These are phyloP conservation scores for Medicago lupulina DNA, from an alignment of 306 rosid species.

Conservation along the genomic window DNA sequence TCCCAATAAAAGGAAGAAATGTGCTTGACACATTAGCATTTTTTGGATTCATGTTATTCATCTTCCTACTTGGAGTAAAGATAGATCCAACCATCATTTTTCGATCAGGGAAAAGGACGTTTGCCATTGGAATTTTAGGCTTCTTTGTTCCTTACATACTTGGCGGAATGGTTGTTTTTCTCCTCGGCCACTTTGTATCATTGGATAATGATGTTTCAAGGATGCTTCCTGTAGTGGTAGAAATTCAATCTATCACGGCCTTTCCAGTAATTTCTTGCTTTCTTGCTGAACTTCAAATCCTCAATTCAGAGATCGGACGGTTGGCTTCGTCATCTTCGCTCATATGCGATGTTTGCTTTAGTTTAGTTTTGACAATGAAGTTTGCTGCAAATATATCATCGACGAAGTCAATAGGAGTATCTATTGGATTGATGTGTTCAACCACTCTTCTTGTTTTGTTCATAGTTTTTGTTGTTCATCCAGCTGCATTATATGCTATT, in stretches of 20 bases:
- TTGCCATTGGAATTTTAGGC: slow-evolving; percentile 49
- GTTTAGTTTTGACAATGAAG: slow-evolving; percentile 33
- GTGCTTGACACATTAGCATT: slow-evolving; percentile 59
- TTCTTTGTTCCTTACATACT: slow-evolving; percentile 55
- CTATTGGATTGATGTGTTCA: slow-evolving; percentile 44
- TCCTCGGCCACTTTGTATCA: slow-evolving; percentile 33
- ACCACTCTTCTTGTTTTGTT: slow-evolving; percentile 40
- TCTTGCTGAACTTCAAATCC: slow-evolving; percentile 60
- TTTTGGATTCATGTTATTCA: slow-evolving; percentile 61
- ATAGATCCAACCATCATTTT: slow-evolving; percentile 52
- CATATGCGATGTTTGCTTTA: slow-evolving; percentile 50
- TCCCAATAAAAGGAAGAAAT: slow-evolving; percentile 55
- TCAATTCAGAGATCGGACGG: slow-evolving; percentile 69
- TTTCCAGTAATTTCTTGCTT: slow-evolving; percentile 60
- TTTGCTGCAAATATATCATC: slow-evolving; percentile 39
- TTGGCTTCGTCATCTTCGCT: slow-evolving; percentile 64
- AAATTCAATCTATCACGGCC: slow-evolving; percentile 52
- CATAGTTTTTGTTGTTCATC: slow-evolving; percentile 55
- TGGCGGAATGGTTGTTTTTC: slow-evolving; percentile 24
- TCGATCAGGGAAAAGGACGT: slow-evolving; percentile 50
- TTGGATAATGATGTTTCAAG: slow-evolving; percentile 49
- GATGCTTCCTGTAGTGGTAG: slow-evolving; percentile 41
- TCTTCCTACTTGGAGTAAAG: slow-evolving; percentile 64
- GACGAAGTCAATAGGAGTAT: slow-evolving; percentile 42
- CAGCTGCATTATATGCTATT: slow-evolving; percentile 52